Evolutionary conservation across 2,329 filamentous ascomycete species (phyloP).

Genomic region (Ophiocordyceps australis): DNA sequence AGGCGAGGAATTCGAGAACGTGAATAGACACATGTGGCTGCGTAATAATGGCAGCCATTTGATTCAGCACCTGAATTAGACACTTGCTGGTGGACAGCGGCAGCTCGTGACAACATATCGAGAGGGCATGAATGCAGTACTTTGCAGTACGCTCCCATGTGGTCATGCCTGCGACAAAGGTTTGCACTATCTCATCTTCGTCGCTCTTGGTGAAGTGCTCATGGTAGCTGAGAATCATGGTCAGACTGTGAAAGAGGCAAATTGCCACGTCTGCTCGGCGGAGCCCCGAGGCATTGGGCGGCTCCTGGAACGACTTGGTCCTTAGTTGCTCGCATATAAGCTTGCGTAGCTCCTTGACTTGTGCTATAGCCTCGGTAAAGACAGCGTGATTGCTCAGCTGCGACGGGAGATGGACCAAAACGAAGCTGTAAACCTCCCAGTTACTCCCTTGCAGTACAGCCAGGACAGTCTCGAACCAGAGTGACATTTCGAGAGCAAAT

Average conservation of each 20-base stretch:
- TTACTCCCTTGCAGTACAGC: conserved; percentile 58
- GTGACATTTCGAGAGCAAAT: conserved; percentile 33
- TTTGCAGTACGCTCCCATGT: conserved; percentile 77
- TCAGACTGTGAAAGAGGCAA: conserved; percentile 73
- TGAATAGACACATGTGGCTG: conserved; percentile 84
- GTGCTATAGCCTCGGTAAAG: conserved; percentile 54
- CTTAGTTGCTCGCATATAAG: conserved; percentile 72
- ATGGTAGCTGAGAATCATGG: conserved; percentile 82
- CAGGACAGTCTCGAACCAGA: conserved; percentile 64
- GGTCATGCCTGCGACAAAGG: conserved; percentile 72
- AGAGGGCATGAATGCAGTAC: conserved; percentile 84
- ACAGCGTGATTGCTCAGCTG: conserved; percentile 83
- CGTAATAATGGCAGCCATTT: conserved; percentile 92
- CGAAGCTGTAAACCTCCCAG: conserved; percentile 88
- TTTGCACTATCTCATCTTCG: conserved; percentile 74
- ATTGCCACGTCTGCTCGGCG: conserved; percentile 79
- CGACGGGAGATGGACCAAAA: conserved; percentile 68
- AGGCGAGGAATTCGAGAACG: conserved; percentile 87
- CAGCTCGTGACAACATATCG: conserved; percentile 88
- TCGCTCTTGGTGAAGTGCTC: conserved; percentile 67
- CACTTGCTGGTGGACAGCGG: conserved; percentile 74
- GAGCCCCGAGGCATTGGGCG: conserved; percentile 59
- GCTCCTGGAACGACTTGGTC: conserved; percentile 60
- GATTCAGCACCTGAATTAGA: conserved; percentile 70
- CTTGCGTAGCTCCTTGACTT: conserved; percentile 59